Percentiles rank a stretch among this genome's conserved stretches.
Conservation (phyloP, 495 filamentous ascomycete species). For the Aspergillus avenaceus region DNA sequence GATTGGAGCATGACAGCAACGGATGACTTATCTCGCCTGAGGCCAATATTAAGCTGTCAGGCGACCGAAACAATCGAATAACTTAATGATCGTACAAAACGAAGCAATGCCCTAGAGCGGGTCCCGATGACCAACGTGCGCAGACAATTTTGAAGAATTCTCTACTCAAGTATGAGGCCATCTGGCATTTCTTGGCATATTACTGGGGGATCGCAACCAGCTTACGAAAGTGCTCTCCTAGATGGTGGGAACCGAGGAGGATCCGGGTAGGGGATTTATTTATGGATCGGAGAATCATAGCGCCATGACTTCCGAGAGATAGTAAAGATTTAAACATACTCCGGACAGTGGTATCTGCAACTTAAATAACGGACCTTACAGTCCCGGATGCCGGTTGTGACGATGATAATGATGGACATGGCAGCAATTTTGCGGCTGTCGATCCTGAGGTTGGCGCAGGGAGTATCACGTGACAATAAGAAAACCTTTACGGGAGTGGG, state of each 20-base stretch:
- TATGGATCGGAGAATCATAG: neutral
- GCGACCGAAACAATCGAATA: neutral
- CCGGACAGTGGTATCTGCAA: neutral
- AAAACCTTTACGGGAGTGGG: conserved; percentile 35
- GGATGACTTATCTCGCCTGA: neutral
- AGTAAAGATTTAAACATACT: neutral
- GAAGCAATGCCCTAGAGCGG: neutral
- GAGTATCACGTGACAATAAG: conserved; percentile 33
- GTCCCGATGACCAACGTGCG: conserved; percentile 12
- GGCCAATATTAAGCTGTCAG: neutral
- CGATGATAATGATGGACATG: conserved; percentile 1
- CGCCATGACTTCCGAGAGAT: neutral
- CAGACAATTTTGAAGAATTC: conserved; percentile 9
- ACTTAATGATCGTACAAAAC: no score
- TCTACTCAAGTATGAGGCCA: conserved; percentile 28
- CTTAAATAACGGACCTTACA: neutral
- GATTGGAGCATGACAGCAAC: conserved; percentile 1
- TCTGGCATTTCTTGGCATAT: conserved; percentile 43
- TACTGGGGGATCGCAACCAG: conserved; percentile 12
- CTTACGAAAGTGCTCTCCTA: neutral
- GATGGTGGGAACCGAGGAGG: neutral
- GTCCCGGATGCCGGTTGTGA: neutral
- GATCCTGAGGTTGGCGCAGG: conserved; percentile 11
- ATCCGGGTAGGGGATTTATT: neutral
- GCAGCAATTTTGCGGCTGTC: conserved; percentile 5